Percentiles rank a stretch among this genome's conserved stretches.
Conservation (phyloP, 345 rosid genomes). For the Erodium maritimum region DNA sequence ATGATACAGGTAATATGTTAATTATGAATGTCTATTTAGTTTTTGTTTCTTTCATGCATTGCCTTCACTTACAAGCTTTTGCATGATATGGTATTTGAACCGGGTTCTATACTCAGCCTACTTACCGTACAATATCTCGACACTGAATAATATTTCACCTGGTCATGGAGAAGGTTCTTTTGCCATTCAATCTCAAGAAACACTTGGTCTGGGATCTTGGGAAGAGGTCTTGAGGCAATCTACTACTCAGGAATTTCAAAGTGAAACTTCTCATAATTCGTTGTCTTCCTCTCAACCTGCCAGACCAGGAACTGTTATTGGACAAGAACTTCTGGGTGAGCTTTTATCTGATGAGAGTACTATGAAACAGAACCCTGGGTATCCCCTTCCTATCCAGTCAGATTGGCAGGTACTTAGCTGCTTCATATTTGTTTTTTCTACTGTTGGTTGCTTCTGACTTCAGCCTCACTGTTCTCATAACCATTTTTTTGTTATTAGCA, state of each 20-base stretch:
- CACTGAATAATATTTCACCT: conserved; percentile 19
- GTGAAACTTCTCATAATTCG: conserved; percentile 24
- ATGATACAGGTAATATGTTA: conserved; percentile 20
- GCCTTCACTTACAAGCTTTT: conserved; percentile 2
- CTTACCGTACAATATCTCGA: conserved; percentile 17
- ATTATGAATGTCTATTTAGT: neutral
- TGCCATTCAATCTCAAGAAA: conserved; percentile 32
- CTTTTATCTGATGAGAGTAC: conserved; percentile 19
- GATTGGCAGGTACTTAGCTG: conserved; percentile 55
- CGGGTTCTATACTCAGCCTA: conserved; percentile 13
- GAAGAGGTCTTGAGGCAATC: conserved; percentile 46
- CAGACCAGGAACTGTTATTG: conserved; percentile 14
- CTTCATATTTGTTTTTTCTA: neutral
- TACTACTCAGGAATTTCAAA: conserved; percentile 20
- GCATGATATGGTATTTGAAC: conserved; percentile 5
- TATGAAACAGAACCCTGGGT: conserved; percentile 23
- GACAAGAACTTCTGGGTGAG: conserved; percentile 26
- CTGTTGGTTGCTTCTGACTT: neutral
- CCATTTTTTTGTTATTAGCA: too few species aligned
- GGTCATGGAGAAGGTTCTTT: conserved; percentile 17
- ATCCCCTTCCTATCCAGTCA: conserved; percentile 34
- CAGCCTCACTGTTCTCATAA: too few species aligned
- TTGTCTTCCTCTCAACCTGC: conserved; percentile 19
- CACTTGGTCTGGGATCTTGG: conserved; percentile 49
- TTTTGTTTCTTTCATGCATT: neutral